Evolutionary conservation across 2,329 filamentous ascomycete genomes (phyloP).

Genomic region (Ophiosphaerella herpotricha): DNA sequence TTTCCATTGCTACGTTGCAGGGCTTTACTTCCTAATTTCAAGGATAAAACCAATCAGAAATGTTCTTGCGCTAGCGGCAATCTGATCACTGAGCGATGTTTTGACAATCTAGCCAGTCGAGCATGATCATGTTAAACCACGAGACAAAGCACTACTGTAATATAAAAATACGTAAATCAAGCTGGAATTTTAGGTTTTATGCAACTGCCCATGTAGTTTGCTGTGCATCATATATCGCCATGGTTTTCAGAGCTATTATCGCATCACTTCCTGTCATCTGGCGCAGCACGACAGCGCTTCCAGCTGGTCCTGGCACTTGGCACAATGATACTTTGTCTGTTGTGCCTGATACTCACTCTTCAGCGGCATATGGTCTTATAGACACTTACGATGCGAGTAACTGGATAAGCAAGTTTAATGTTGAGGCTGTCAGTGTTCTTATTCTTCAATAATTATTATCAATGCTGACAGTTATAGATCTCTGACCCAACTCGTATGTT

Average conservation of each 20-base stretch:
- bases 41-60: slow-evolving; percentile 18
- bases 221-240: slow-evolving; percentile 7
- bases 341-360: slow-evolving; percentile 7
- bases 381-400: slow-evolving; percentile 46
- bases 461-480: slow-evolving; percentile 29
- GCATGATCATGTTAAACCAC: slow-evolving; percentile 9
- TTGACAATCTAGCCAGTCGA: slow-evolving; percentile 1
- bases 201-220: slow-evolving; percentile 5
- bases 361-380: slow-evolving; percentile 35
- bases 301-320: slow-evolving; percentile 30
- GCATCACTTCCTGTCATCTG: slow-evolving; percentile 25
- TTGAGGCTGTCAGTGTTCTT: slow-evolving; percentile 30
- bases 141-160: slow-evolving; percentile 1
- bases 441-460: not conserved
- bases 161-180: slow-evolving; percentile 13
- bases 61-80: not conserved
- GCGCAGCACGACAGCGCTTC: slow-evolving; percentile 22
- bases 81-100: slow-evolving; percentile 18
- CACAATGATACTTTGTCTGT: slow-evolving; percentile 25
- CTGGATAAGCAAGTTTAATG: slow-evolving; percentile 44
- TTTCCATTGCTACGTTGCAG: slow-evolving; percentile 23
- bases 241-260: slow-evolving; percentile 21
- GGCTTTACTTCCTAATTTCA: slow-evolving; percentile 22
- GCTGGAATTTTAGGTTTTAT: slow-evolving; percentile 5
- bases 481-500: slow-evolving; percentile 41